Base-by-base conservation (phyloP, 1,139 yeast species). In the Ogataea hybrid region DNA sequence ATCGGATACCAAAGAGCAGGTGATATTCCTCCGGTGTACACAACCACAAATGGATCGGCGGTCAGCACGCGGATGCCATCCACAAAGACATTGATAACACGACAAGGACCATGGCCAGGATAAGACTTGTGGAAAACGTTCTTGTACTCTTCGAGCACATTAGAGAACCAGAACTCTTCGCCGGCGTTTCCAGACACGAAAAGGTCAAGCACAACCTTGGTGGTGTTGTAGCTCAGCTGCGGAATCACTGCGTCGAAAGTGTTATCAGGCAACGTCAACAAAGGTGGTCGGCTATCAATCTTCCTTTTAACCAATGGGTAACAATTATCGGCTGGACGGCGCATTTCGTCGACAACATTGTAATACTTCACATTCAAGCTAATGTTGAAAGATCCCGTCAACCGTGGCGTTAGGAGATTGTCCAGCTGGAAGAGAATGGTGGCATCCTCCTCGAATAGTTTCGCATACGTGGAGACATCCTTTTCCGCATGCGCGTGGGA, bases 91-190 rank as follows among this genome's bases (percentile, higher is more conserved):
- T 76, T 74, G 17, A 80, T 66, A 14, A 73, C 63, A 46, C 88
- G 68, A 30, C 78, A 66, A 1, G 88, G 85, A 0, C 87, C 95
- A 56, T 79, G 83, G 5, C 84, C 84, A 12, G 63, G 57, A 22
- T 73, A 67, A 20, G 65, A 61, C 39, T 69, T 71, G 14, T 72
- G 71, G 47, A 76, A 78, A 9, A 61, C 52, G 23, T 64, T 55
- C 15, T 65, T 66, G 50, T 63, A 71, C 34, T 68, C 62, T 47
- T 81, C 84, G 40, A 81, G 53, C 14, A 78, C 75, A 53, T 84
- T 82, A 11, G 79, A 63, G 62, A 83, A 87, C 95, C 95, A 87
- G 57, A 84, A 84, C 63, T 88, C 96, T 60, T 87, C 96, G 31
- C 75, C 79, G 1, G 81, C 81, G 55, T 83, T 85, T 3, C 94